These are phyloP conservation scores for Tephrocybe sp. DNA, from an alignment of 768 basidiomycete species.

Conservation along the genomic window DNA sequence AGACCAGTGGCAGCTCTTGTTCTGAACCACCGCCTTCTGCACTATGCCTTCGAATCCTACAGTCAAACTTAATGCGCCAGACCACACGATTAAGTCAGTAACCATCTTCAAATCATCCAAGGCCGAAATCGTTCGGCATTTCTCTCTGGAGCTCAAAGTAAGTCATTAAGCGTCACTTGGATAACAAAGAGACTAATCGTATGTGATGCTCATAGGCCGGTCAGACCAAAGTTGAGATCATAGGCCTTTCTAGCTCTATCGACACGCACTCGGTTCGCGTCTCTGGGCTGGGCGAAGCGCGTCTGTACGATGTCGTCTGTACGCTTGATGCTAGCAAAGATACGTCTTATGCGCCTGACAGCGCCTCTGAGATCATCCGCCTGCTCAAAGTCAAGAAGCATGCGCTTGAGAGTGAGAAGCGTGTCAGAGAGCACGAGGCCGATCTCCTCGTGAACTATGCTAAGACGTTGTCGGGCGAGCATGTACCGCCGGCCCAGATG, in stretches of 20 bases:
- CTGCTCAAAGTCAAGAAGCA: constrained; percentile 33
- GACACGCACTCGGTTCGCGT: constrained; percentile 55
- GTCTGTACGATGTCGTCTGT: constrained; percentile 58
- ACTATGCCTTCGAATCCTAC: constrained; percentile 6
- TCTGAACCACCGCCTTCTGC: not conserved
- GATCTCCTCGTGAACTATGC: constrained; percentile 44
- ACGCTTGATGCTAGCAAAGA: constrained; percentile 28
- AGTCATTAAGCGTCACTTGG: not conserved
- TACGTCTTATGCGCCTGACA: constrained; percentile 17
- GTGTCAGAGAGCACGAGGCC: constrained; percentile 39
- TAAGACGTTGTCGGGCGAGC: constrained; percentile 42
- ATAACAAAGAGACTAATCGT: not conserved
- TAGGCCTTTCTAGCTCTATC: constrained; percentile 47
- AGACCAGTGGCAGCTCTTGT: no score
- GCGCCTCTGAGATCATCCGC: constrained; percentile 34
- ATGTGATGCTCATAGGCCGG: constrained; percentile 39
- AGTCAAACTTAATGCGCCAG: constrained; percentile 30
- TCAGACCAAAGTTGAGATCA: constrained; percentile 50
- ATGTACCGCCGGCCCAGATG: constrained; percentile 38
- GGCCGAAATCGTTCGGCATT: constrained; percentile 56
- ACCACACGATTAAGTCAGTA: constrained; percentile 50
- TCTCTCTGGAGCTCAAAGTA: constrained; percentile 50
- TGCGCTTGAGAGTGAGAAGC: constrained; percentile 36
- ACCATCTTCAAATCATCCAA: constrained; percentile 57
- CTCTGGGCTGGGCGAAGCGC: constrained; percentile 46